A percentile compares a stretch with the other conserved stretches of the same genome.
Conservation (phyloP, 305 asterid genomes). For the Lippia alba region DNA sequence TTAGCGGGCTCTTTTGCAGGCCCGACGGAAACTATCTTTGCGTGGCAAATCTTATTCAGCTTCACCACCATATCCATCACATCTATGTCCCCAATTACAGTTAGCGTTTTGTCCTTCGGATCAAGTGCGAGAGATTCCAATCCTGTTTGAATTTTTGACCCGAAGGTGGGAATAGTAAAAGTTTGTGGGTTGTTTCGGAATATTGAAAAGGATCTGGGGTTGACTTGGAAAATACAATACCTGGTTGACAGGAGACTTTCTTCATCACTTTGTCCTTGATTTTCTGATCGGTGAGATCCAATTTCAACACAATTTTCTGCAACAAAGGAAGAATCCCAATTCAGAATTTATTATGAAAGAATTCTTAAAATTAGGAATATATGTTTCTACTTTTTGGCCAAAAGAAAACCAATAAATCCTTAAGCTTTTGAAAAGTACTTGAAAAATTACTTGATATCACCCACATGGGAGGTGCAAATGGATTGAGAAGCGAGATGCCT, state of each 20-base stretch:
- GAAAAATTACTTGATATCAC: too few species aligned
- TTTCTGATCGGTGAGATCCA: slow-evolving; percentile 71
- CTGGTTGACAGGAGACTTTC: slow-evolving; percentile 67
- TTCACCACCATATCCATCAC: slow-evolving; percentile 62
- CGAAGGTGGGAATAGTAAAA: background rate
- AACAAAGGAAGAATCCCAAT: slow-evolving; percentile 8
- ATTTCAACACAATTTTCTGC: slow-evolving; percentile 74
- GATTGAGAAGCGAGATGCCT: too few species aligned
- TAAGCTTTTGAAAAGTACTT: too few species aligned
- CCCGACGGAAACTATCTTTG: slow-evolving; percentile 71
- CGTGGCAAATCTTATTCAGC: slow-evolving; percentile 64
- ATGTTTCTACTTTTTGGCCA: background rate
- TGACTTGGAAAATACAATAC: slow-evolving; percentile 37
- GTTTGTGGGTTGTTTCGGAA: slow-evolving; percentile 6
- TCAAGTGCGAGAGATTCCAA: slow-evolving; percentile 72
- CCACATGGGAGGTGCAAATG: too few species aligned
- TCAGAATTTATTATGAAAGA: background rate
- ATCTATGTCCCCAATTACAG: slow-evolving; percentile 73
- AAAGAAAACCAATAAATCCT: background rate
- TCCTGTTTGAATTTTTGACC: slow-evolving; percentile 44
- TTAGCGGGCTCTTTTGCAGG: slow-evolving; percentile 82
- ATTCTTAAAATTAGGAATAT: background rate
- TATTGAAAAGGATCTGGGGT: slow-evolving; percentile 13
- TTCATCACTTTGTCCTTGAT: slow-evolving; percentile 73
- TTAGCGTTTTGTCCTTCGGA: slow-evolving; percentile 65